phyloP scores from a whole-genome alignment of 208 protist genomes.

The Wallacemonas rigidus region DNA sequence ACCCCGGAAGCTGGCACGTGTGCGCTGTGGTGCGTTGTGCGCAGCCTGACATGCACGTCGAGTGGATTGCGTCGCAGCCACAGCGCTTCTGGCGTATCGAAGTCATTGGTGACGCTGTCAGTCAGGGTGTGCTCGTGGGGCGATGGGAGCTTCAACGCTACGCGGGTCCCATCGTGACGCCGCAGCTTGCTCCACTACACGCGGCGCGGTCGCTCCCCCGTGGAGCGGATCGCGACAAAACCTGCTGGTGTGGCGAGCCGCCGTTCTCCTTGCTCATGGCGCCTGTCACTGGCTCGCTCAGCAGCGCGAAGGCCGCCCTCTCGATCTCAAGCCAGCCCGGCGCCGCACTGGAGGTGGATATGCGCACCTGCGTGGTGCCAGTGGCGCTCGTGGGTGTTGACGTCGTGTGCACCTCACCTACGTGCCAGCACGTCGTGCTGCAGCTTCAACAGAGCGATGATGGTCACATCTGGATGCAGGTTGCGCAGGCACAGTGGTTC shows the following conservation, averaged over 20 bases:
- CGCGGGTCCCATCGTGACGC: conserved; percentile 28
- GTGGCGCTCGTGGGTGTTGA: not conserved
- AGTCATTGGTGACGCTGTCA: conserved; percentile 27
- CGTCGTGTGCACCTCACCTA: not conserved
- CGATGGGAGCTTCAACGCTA: conserved; percentile 39
- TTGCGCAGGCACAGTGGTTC: conserved; percentile 2
- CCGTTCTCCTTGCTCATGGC: not conserved
- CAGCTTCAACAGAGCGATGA: conserved; percentile 5
- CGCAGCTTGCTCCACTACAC: not conserved
- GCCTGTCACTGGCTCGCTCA: not conserved
- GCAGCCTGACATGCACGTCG: conserved; percentile 25
- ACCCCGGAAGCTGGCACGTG: conserved; percentile 1
- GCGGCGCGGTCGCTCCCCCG: no score
- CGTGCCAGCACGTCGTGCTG: not conserved
- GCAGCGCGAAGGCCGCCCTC: no score
- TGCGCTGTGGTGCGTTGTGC: not conserved
- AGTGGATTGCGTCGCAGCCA: conserved; percentile 21
- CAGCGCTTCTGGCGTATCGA: conserved; percentile 45
- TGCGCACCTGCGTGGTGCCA: not conserved
- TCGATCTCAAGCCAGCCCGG: not conserved
- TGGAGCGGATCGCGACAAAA: no score
- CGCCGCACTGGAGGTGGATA: not conserved
- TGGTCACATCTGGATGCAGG: not conserved
- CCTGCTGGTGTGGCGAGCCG: not conserved
- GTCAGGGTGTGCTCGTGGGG: conserved; percentile 19